Base-by-base conservation (phyloP, 495 filamentous ascomycete genomes). In the Penicillium coffeae region DNA sequence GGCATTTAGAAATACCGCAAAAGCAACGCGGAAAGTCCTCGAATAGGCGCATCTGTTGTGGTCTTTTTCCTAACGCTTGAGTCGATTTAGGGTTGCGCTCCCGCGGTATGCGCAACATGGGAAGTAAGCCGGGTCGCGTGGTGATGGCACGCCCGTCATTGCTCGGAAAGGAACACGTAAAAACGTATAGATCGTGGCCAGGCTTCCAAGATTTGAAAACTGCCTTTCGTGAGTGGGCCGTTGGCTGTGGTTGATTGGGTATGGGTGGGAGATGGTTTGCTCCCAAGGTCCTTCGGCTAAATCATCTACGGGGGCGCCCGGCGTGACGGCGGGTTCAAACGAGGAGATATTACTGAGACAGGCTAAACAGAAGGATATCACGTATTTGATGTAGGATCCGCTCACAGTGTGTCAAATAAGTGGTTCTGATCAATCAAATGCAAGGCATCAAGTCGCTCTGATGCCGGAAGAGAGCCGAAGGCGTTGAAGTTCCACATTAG, bases 221-320 rank as follows among this genome's bases (percentile, higher is more conserved):
- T 30, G 25, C 25, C 10, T 30, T 30, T 30, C 5, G 25, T 10
- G 5, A 30, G 25, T 10, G 25, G 25, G 25, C 5, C 10, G 4
- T 10, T 30, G 25, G 25, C 25, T 30, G 25, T 30, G 25, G 10
- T 32, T 56, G 52, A 56, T 62, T 62, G 55, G 59, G 41, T 39
- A 13, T 33, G n/a, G 13, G 15, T 3, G 34, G 20, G 27, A 30
- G 21, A 30, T 50, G 36, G 48, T n/a, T 48, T 55, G 35, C 51
- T 47, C 45, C 55, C 59, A 62, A 59, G 59, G 59, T 62, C 55
- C 59, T 47, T 55, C 42, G 38, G 52, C 30, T 58, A 62, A 49
- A 8, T 27, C 19, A 12, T 14, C 21, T 2, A 18, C 21, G 30
- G 21, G 30, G 42, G 21, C n/a, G 42, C 32, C 32, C 42, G 8